These are phyloP conservation scores for Silene conica DNA, from an alignment of 148 eudicot genomes.

Conservation along the genomic window DNA sequence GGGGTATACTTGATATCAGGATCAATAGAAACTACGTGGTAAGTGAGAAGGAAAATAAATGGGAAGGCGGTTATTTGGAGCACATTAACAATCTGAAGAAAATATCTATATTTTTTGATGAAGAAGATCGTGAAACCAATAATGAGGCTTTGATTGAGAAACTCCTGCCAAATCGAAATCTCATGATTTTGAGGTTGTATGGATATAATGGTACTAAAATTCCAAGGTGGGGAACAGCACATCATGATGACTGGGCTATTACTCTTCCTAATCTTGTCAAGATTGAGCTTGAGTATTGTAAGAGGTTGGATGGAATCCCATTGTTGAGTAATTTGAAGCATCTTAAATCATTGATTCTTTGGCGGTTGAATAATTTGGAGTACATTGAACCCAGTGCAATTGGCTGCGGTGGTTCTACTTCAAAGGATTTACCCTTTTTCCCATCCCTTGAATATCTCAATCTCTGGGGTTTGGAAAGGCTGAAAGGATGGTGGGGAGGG, in stretches of 20 bases:
- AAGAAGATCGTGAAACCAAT: not conserved
- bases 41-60: not conserved
- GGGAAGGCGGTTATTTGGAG: constrained; percentile 1
- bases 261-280: constrained; percentile 19
- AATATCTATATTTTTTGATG: not conserved
- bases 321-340: constrained; percentile 5
- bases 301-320: not conserved
- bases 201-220: not conserved
- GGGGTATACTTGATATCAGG: too few relatives aligned
- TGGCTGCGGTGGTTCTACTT: too few relatives aligned
- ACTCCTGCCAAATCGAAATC: constrained; percentile 19
- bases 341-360: not conserved
- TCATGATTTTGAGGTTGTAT: not conserved
- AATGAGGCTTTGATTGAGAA: not conserved
- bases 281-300: not conserved
- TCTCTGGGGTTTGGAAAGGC: not conserved
- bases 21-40: too few relatives aligned
- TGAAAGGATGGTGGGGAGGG: constrained; percentile 24
- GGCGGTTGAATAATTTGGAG: not conserved
- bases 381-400: constrained; percentile 7
- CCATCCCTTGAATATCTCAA: constrained; percentile 17
- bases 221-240: constrained; percentile 17
- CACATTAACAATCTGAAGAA: not conserved
- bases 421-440: constrained; percentile 8
- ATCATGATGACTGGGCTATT: not conserved